Evolutionary conservation across 176 grass and related monocot species (phyloP), one percentile per base, ranked within the genome.

Genomic region (Carex pumila): DNA sequence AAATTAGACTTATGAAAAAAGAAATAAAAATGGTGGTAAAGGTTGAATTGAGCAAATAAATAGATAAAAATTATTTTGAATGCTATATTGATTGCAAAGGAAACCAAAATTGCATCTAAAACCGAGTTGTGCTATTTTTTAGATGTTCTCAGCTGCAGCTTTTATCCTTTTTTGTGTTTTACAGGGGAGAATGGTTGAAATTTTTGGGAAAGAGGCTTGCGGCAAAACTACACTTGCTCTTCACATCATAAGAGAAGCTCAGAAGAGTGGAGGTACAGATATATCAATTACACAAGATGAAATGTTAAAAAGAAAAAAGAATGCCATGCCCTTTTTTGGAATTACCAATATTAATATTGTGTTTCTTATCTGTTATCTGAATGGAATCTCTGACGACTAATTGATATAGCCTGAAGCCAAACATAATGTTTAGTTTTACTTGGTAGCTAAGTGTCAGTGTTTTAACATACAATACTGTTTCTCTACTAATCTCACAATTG

Each of bases 161-260:
- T 59, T 56, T 3, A 4, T 71, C n/a, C 68, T 37, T 11, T 5
- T 83, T 84, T 72, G 6, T 3, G 36, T 78, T 90, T 79, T 84
- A 84, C 87, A 98, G 95, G 95, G 95, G 67, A 94, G 95, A 91
- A 95, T 98, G 79, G 89, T 98, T 82, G 95, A 98, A 88, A 90
- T 98, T 85, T 98, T 83, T 81, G 95, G 92, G 5, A 98, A 88
- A 86, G 95, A 98, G 66, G 88, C 92, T 81, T 95, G 92, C 67
- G 95, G 95, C 54, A 98, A 98, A 87, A 98, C 95, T 84, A 93
- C 95, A 29, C 95, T 98, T 78, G 92, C 92, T 10, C 91, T 98
- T 85, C 95, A 98, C 89, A 87, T 95, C 79, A 84, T 95, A 49
- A 98, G 92, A 85, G 92, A 98, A 92, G 89, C 95, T 64, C 95